Percentiles rank a stretch among this genome's conserved stretches.
Evolutionary conservation across 2,329 filamentous ascomycete species (phyloP).

Genomic region (Cladosporium phlei): DNA sequence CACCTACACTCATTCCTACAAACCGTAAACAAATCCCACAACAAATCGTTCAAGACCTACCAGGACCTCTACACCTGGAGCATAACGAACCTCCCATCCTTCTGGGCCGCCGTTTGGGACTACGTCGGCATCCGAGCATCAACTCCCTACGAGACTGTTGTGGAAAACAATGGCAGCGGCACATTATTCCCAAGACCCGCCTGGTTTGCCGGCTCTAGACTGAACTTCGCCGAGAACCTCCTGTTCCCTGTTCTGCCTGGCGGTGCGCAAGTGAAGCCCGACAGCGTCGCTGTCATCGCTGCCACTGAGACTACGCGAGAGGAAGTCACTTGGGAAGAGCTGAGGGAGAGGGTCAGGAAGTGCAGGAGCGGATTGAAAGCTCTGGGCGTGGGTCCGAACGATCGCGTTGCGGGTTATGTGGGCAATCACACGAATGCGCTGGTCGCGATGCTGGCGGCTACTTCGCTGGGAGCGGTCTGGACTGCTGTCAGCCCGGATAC

Average conservation of each 20-base stretch:
- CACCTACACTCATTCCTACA: conserved; percentile 48
- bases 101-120: conserved; percentile 84
- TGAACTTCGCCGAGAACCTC: conserved; percentile 95
- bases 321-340: conserved; percentile 68
- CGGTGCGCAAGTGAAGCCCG: conserved; percentile 46
- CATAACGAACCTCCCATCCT: conserved; percentile 65
- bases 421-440: conserved; percentile 86
- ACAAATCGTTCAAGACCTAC: conserved; percentile 61
- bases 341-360: conserved; percentile 70
- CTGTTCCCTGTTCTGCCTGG: conserved; percentile 62
- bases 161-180: conserved; percentile 62
- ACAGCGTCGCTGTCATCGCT: conserved; percentile 68
- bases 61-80: conserved; percentile 81
- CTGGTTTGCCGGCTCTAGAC: conserved; percentile 72
- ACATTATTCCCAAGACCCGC: conserved; percentile 82
- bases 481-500: conserved; percentile 90
- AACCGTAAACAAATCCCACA: conserved; percentile 63
- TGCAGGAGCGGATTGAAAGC: conserved; percentile 68
- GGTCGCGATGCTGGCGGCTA: conserved; percentile 79
- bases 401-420: conserved; percentile 67
- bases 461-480: conserved; percentile 83
- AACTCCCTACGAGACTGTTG: conserved; percentile 58
- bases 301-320: conserved; percentile 69
- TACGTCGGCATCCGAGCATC: conserved; percentile 73
- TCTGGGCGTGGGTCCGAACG: conserved; percentile 58